A percentile compares a stretch with the other conserved stretches of the same genome.
These are phyloP conservation scores for Smithsoniella earleae DNA, from an alignment of 163 green algal genomes.

Conservation along the genomic window DNA sequence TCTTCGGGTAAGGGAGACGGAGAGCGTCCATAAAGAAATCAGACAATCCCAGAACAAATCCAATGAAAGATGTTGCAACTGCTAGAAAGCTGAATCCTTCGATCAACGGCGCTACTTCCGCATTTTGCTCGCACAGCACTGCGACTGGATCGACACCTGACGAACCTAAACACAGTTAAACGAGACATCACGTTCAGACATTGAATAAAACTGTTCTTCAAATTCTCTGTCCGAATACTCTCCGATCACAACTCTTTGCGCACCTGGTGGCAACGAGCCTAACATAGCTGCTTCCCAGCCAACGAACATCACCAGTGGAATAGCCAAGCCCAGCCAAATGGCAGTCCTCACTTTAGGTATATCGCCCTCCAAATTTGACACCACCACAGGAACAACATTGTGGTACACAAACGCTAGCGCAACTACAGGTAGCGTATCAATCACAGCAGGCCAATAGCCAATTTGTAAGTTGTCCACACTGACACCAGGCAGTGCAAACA, in stretches of 20 bases:
- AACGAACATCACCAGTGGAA: slow-evolving; percentile 62
- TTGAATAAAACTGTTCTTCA: no score
- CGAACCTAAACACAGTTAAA: neutral
- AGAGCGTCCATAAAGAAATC: slow-evolving; percentile 53
- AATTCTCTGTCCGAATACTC: no score
- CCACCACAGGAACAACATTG: slow-evolving; percentile 71
- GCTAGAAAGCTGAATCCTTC: slow-evolving; percentile 56
- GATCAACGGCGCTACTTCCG: slow-evolving; percentile 18
- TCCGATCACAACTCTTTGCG: neutral
- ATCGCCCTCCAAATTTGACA: slow-evolving; percentile 59
- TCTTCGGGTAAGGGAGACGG: slow-evolving; percentile 21
- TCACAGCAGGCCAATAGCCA: slow-evolving; percentile 54
- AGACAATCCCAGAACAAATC: slow-evolving; percentile 55
- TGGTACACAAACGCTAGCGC: slow-evolving; percentile 79
- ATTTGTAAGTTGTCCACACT: slow-evolving; percentile 37
- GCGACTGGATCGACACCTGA: neutral
- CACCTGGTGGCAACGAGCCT: slow-evolving; percentile 36
- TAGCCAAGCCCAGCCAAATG: slow-evolving; percentile 33
- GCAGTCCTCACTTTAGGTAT: slow-evolving; percentile 46
- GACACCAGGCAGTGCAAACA: slow-evolving; percentile 33
- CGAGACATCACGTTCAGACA: neutral
- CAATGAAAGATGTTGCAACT: slow-evolving; percentile 60
- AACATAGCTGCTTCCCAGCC: slow-evolving; percentile 63
- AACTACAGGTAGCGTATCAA: slow-evolving; percentile 60
- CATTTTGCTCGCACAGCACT: neutral